Evolutionary conservation across 345 rosid species (phyloP).

Genomic region (Gossypium turneri): DNA sequence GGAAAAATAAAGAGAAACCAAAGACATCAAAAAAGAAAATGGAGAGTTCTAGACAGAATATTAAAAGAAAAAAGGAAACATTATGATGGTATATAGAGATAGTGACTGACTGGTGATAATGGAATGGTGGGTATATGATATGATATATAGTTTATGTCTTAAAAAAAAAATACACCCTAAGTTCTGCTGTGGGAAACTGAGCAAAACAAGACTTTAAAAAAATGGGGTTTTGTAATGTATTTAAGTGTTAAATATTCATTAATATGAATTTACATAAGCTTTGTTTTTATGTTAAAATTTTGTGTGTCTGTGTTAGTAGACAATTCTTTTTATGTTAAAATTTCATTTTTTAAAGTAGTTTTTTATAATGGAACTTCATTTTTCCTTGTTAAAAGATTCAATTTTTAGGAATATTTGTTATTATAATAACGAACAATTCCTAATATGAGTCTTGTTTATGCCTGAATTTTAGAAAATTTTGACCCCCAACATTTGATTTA

Average conservation of each 20-base stretch:
- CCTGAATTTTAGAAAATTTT: too few species aligned
- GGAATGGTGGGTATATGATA: too few species aligned
- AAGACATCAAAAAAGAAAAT: background rate
- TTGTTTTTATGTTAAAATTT: background rate
- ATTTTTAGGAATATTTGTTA: too few species aligned
- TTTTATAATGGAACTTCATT: too few species aligned
- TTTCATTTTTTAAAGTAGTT: too few species aligned
- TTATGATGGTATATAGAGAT: conserved; percentile 21
- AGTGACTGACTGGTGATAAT: conserved; percentile 21
- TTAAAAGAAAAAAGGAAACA: background rate
- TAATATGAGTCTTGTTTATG: too few species aligned
- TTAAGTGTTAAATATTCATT: background rate
- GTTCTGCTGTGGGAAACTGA: background rate
- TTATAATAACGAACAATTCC: too few species aligned
- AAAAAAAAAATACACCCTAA: background rate
- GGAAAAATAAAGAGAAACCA: background rate
- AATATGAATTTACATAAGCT: background rate
- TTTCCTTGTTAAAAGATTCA: too few species aligned
- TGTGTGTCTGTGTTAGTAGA: too few species aligned
- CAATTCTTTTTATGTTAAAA: too few species aligned
- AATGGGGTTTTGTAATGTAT: background rate
- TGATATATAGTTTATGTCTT: background rate
- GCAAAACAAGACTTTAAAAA: background rate
- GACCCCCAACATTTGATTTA: too few species aligned
- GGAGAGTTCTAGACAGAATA: conserved; percentile 25